These are phyloP conservation scores for Fusarium hostae DNA, from an alignment of 2,329 filamentous ascomycete species.

Conservation along the genomic window DNA sequence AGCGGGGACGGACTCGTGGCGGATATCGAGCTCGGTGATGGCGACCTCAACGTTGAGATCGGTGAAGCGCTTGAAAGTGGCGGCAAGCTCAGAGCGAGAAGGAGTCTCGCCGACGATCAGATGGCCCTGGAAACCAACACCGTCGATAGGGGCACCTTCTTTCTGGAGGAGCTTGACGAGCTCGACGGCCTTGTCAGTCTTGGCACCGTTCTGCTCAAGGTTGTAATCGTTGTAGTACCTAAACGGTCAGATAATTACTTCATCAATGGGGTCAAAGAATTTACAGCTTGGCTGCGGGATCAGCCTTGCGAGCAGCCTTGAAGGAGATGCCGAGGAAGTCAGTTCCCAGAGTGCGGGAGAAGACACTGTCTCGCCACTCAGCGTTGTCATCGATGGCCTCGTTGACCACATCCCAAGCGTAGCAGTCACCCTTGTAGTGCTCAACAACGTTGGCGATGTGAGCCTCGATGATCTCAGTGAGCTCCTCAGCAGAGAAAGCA, in stretches of 20 bases:
- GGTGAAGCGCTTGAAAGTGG: constrained; percentile 62
- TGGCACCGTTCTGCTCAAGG: constrained; percentile 63
- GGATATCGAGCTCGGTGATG: constrained; percentile 71
- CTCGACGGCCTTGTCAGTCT: constrained; percentile 57
- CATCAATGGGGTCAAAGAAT: rapidly evolving
- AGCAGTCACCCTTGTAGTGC: constrained; percentile 69
- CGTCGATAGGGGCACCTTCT: constrained; percentile 68
- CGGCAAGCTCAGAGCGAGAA: constrained; percentile 54
- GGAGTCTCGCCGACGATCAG: constrained; percentile 66
- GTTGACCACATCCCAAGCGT: constrained; percentile 74
- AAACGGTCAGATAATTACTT: not conserved
- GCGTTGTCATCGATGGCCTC: constrained; percentile 70
- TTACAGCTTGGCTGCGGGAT: constrained; percentile 65
- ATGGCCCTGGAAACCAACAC: constrained; percentile 71
- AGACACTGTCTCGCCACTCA: constrained; percentile 63
- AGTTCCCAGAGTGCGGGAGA: constrained; percentile 65
- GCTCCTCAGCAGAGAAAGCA: constrained; percentile 66
- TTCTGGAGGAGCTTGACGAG: constrained; percentile 59
- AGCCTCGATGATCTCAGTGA: constrained; percentile 61
- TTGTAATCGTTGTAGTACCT: constrained; percentile 68
- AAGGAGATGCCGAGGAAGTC: constrained; percentile 69
- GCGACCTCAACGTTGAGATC: constrained; percentile 66
- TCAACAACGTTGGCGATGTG: constrained; percentile 69
- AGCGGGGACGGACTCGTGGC: constrained; percentile 59
- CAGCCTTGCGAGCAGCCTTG: constrained; percentile 63